A percentile compares a stretch with the other conserved stretches of the same genome.
Evolutionary conservation across 495 filamentous ascomycete species (phyloP).

Genomic region (Neurospora sp.): DNA sequence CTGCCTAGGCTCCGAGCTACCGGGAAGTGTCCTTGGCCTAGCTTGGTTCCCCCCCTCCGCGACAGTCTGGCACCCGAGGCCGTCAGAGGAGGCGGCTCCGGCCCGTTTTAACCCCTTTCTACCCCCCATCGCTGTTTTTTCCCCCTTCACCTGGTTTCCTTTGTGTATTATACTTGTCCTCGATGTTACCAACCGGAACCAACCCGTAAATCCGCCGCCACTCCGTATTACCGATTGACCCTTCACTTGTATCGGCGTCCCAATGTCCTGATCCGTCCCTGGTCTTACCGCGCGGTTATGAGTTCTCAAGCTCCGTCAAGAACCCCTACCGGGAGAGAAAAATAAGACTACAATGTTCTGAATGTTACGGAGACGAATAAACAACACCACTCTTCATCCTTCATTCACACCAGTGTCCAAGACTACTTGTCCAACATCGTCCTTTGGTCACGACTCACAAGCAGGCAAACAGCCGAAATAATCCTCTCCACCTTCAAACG

Average conservation of each 20-base stretch:
- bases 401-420: neutral
- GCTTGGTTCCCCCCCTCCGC: neutral
- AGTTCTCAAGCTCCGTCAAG: neutral
- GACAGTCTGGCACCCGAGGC: neutral
- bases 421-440: neutral
- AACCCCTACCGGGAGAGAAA: neutral
- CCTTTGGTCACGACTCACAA: neutral
- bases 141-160: neutral
- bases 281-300: neutral
- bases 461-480: neutral
- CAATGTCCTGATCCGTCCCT: neutral
- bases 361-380: neutral
- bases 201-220: neutral
- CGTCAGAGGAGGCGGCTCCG: neutral
- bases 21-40: neutral
- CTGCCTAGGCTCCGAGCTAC: neutral
- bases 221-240: neutral
- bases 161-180: neutral
- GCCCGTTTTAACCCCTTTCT: neutral
- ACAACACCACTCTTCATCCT: neutral
- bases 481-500: neutral
- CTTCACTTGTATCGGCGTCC: neutral
- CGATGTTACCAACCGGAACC: neutral
- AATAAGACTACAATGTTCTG: neutral
- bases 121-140: neutral